Base-by-base conservation (phyloP, 306 rosid species). In the Vicia sativa region DNA sequence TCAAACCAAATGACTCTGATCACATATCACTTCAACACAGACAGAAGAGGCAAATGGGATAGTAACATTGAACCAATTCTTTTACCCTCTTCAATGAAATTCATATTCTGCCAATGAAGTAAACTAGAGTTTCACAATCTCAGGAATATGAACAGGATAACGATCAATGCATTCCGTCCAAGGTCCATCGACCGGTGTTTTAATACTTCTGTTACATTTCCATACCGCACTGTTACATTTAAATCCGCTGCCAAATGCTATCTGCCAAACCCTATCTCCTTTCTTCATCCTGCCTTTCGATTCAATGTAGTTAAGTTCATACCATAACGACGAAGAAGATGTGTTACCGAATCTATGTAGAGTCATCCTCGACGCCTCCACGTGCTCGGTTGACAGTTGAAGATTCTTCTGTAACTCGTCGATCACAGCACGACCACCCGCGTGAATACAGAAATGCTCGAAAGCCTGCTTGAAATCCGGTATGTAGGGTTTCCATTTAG, bases 181-280 rank as follows among this genome's bases (percentile, higher is more conserved):
- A 5, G 99, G 91, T 7, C 91, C 89, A 70, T 90, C 90, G 0
- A 44, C 0, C 0, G 90, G 78, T 0, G 84, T 71, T 44, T 88
- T 87, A 43, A 93, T 90, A 13, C 18, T 83, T 28, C 74, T 76
- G 79, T 92, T 92, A 37, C 96, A 89, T 45, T 89, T 87, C 98
- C 96, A 92, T 12, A 92, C 96, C 0, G 98, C 98, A 21, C 95
- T 87, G 83, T 92, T 92, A 70, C 98, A 92, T 65, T 92, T 92
- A 25, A 92, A 92, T 0, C 98, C 98, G 28, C 98, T 92, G 0
- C 98, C 98, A 16, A 92, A 89, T 0, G 95, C 98, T 9, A 92
- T 92, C 80, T 92, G 98, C 98, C 98, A 92, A 1, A 92, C 83
- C 43, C 98, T 79, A 3, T 92, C 90, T 0, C 98, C 98, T 15